A percentile compares a stretch with the other conserved stretches of the same genome.
Evolutionary conservation across 2,329 filamentous ascomycete species (phyloP).

Genomic region (Microsporum ferrugineum): DNA sequence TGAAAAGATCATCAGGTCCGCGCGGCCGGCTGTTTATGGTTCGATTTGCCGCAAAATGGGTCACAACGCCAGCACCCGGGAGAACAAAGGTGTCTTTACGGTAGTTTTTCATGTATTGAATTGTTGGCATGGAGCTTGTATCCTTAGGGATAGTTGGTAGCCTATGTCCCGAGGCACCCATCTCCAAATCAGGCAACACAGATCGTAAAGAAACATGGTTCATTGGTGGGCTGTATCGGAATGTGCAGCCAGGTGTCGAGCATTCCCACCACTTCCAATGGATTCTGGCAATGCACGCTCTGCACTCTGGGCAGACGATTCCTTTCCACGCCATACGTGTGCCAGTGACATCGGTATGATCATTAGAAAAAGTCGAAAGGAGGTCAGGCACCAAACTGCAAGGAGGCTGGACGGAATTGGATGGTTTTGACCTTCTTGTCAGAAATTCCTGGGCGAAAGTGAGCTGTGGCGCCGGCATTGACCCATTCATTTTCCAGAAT

Average conservation of each 20-base stretch:
- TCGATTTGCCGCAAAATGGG: constrained; percentile 48
- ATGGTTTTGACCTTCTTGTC: constrained; percentile 39
- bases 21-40: constrained; percentile 39
- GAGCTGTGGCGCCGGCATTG: constrained; percentile 21
- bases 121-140: neutral
- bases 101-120: constrained; percentile 20
- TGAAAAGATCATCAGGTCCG: constrained; percentile 53
- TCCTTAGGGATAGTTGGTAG: constrained; percentile 7
- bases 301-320: constrained; percentile 55
- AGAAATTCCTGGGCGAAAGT: constrained; percentile 50
- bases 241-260: constrained; percentile 39
- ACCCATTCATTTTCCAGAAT: constrained; percentile 44
- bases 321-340: constrained; percentile 47
- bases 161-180: constrained; percentile 17
- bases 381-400: constrained; percentile 33
- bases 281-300: constrained; percentile 49
- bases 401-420: constrained; percentile 24
- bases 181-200: constrained; percentile 24
- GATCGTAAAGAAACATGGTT: constrained; percentile 23
- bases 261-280: constrained; percentile 55
- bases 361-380: constrained; percentile 27
- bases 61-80: constrained; percentile 35
- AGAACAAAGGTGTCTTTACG: constrained; percentile 26
- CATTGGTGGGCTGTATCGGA: constrained; percentile 25
- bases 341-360: constrained; percentile 34